Conservation (phyloP, 768 basidiomycete genomes). For the Lentinula boryana region DNA sequence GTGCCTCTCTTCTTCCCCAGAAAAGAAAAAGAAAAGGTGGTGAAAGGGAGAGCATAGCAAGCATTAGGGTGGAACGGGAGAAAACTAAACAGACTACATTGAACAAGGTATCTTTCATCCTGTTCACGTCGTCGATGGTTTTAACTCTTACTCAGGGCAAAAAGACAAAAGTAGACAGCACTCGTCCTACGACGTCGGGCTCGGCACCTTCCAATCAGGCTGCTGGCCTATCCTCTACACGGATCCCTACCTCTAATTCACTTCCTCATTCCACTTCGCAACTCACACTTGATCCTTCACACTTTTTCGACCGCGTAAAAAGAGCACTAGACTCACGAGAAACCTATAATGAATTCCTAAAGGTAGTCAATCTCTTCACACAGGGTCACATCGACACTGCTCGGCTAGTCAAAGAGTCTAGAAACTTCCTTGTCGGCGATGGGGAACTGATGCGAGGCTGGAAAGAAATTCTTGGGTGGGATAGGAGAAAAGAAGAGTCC, state of each 20-base stretch:
- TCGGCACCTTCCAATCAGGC: not conserved
- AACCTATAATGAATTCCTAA: constrained; percentile 91
- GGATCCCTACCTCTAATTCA: constrained; percentile 15
- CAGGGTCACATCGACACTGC: constrained; percentile 89
- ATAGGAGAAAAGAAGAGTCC: constrained; percentile 55
- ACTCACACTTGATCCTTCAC: constrained; percentile 23
- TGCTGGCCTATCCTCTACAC: not conserved
- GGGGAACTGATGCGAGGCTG: constrained; percentile 78
- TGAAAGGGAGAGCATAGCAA: constrained; percentile 29
- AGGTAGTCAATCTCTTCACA: constrained; percentile 90
- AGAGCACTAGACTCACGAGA: constrained; percentile 66
- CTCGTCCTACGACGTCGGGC: not conserved
- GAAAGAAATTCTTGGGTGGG: constrained; percentile 84
- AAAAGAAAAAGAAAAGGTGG: constrained; percentile 66
- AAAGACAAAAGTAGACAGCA: constrained; percentile 24
- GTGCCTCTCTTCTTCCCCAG: constrained; percentile 39
- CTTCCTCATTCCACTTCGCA: not conserved
- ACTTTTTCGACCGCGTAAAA: constrained; percentile 85
- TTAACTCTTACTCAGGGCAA: constrained; percentile 15
- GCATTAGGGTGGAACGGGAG: constrained; percentile 30
- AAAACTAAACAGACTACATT: constrained; percentile 21
- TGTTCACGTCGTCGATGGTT: not conserved
- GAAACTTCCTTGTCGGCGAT: constrained; percentile 65
- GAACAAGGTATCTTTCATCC: constrained; percentile 29
- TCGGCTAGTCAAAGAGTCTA: constrained; percentile 74